Conservation (phyloP, 176 grass and related monocot species). For the Cenchrus fungigraminus region DNA sequence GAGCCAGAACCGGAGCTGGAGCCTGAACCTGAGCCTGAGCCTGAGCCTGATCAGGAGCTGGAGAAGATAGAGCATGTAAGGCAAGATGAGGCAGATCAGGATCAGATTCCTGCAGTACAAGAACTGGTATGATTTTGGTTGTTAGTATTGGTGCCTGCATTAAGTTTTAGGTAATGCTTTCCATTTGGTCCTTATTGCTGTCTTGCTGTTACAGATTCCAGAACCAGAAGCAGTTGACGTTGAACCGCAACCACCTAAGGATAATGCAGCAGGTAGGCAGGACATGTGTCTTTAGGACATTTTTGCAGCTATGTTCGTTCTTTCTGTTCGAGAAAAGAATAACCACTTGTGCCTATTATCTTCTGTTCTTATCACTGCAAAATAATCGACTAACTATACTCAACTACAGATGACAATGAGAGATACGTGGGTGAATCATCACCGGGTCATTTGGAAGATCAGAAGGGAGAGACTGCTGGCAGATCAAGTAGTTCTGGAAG, state of each 20-base stretch:
- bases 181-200: slow-evolving; percentile 28
- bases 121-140: slow-evolving; percentile 53
- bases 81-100: slow-evolving; percentile 45
- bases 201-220: slow-evolving; percentile 37
- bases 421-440: slow-evolving; percentile 64
- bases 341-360: neutral
- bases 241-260: slow-evolving; percentile 50
- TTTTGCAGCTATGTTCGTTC: neutral
- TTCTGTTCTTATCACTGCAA: slow-evolving; percentile 19
- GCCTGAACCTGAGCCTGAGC: neutral
- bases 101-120: slow-evolving; percentile 41
- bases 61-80: slow-evolving; percentile 47
- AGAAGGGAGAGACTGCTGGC: slow-evolving; percentile 52
- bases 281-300: slow-evolving; percentile 11
- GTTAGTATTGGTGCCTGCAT: neutral
- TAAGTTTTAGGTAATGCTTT: slow-evolving; percentile 15
- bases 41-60: slow-evolving; percentile 41
- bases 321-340: slow-evolving; percentile 17
- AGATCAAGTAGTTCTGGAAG: slow-evolving; percentile 83
- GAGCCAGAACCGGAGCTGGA: no score
- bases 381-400: slow-evolving; percentile 37
- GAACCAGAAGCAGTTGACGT: slow-evolving; percentile 56
- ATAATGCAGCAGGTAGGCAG: slow-evolving; percentile 52
- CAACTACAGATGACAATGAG: slow-evolving; percentile 56
- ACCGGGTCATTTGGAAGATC: slow-evolving; percentile 55